phyloP scores from a whole-genome alignment of 2,329 filamentous ascomycete species.

The Pseudopithomyces maydicus region DNA sequence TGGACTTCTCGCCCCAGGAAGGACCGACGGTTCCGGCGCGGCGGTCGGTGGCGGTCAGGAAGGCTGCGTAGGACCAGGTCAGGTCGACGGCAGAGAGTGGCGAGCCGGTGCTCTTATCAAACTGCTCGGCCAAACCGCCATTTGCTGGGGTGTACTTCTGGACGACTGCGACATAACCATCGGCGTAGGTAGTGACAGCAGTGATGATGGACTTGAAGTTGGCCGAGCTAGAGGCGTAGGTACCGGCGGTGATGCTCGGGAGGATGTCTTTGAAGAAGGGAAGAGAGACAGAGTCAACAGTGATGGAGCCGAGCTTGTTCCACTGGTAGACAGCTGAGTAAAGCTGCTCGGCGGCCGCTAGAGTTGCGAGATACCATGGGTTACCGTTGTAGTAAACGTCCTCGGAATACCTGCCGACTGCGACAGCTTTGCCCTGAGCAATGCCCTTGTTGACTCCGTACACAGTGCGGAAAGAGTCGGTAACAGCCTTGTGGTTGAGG shows the following conservation, averaged over 20 bases:
- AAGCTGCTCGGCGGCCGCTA: constrained; percentile 46
- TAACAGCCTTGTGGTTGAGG: constrained; percentile 76
- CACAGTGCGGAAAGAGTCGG: constrained; percentile 74
- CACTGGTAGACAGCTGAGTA: constrained; percentile 45
- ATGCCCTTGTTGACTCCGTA: constrained; percentile 74
- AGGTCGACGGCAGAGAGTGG: constrained; percentile 49
- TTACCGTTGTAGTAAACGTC: constrained; percentile 50
- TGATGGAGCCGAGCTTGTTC: constrained; percentile 29
- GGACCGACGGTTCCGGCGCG: not conserved
- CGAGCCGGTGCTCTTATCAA: constrained; percentile 46
- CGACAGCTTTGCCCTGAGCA: constrained; percentile 44
- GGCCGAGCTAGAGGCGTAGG: constrained; percentile 33
- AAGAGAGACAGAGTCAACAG: constrained; percentile 33
- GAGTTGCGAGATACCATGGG: constrained; percentile 52
- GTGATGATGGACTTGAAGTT: constrained; percentile 37
- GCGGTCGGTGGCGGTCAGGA: constrained; percentile 44
- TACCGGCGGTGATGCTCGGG: constrained; percentile 48
- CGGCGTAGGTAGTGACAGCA: constrained; percentile 40
- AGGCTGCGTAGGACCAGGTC: constrained; percentile 54
- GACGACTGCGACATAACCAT: constrained; percentile 50
- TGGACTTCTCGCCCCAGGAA: not conserved
- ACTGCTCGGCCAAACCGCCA: constrained; percentile 52
- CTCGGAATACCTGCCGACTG: constrained; percentile 51
- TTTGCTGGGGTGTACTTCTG: constrained; percentile 44
- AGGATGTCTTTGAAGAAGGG: constrained; percentile 47